Evolutionary conservation across 805 yeast species (phyloP).

Genomic region (Brettanomyces naardenensis): DNA sequence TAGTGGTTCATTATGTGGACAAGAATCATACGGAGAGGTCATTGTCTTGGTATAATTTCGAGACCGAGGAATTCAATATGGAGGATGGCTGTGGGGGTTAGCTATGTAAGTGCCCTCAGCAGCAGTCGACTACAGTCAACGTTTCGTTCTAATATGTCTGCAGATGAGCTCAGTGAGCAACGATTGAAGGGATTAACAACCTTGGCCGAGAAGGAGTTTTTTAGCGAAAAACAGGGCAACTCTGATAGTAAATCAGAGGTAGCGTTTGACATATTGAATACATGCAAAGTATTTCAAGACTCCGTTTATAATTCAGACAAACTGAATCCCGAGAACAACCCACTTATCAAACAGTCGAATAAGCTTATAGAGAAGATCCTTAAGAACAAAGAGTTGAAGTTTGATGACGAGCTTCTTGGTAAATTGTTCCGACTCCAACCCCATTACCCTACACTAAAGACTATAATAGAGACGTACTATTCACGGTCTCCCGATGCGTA

Average conservation of each 20-base stretch:
- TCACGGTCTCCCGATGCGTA: constrained; percentile 10
- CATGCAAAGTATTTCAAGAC: constrained; percentile 20
- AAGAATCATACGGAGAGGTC: too few species aligned
- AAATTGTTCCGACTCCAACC: constrained; percentile 20
- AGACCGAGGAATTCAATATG: too few species aligned
- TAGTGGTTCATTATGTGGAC: too few species aligned
- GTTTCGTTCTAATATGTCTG: too few species aligned
- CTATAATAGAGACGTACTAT: constrained; percentile 20
- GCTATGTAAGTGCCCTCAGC: too few species aligned
- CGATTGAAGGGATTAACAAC: constrained; percentile 7
- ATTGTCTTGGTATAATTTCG: too few species aligned
- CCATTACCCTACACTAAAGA: constrained; percentile 15
- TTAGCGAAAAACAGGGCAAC: not conserved
- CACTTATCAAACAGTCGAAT: constrained; percentile 16
- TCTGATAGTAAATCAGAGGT: not conserved
- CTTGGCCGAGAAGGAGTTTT: constrained; percentile 7
- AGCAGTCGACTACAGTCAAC: too few species aligned
- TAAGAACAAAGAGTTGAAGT: constrained; percentile 11
- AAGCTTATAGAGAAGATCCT: constrained; percentile 13
- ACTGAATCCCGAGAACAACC: constrained; percentile 13
- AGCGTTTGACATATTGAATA: constrained; percentile 9
- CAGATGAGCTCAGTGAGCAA: not conserved
- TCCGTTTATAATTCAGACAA: constrained; percentile 16
- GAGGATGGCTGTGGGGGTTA: too few species aligned
- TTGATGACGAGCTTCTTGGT: constrained; percentile 14